Evolutionary conservation across 805 yeast genomes (phyloP).

Genomic region (Candida anglica): DNA sequence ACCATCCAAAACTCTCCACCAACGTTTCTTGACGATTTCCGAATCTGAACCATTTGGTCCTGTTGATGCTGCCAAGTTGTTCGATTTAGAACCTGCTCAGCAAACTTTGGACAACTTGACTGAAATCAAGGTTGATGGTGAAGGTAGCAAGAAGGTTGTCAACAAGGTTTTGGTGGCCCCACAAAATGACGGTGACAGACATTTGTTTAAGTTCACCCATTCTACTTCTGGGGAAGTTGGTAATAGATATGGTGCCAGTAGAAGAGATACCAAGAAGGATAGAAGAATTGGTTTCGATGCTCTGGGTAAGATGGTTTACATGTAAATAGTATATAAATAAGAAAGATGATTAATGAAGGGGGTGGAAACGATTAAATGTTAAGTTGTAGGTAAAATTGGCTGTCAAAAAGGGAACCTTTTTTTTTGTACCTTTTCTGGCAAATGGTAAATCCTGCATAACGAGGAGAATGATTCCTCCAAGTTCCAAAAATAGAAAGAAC

Average conservation of each 20-base stretch:
- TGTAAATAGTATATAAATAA: constrained; percentile 8
- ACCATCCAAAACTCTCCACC: constrained; percentile 75
- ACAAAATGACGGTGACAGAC: constrained; percentile 64
- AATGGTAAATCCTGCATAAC: no score
- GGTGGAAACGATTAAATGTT: no score
- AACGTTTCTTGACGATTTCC: constrained; percentile 83
- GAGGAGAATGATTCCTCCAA: no score
- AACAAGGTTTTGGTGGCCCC: constrained; percentile 47
- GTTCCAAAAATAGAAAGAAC: no score
- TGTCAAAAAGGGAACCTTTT: no score
- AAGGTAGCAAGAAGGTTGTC: constrained; percentile 23
- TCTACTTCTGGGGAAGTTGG: constrained; percentile 85
- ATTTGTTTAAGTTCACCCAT: constrained; percentile 68
- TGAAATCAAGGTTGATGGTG: constrained; percentile 51
- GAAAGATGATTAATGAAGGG: not conserved
- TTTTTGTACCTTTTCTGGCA: no score
- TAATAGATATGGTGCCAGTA: constrained; percentile 83
- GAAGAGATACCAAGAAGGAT: constrained; percentile 84
- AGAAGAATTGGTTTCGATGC: constrained; percentile 70
- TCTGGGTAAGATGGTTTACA: constrained; percentile 54
- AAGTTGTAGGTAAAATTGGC: no score
- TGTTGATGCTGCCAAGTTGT: constrained; percentile 83
- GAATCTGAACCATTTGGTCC: constrained; percentile 97
- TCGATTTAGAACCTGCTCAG: constrained; percentile 85
- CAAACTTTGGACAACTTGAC: constrained; percentile 69